A percentile compares a stretch with the other conserved stretches of the same genome.
Conservation (phyloP, 331 rosid species). For the Arachis monticola region DNA sequence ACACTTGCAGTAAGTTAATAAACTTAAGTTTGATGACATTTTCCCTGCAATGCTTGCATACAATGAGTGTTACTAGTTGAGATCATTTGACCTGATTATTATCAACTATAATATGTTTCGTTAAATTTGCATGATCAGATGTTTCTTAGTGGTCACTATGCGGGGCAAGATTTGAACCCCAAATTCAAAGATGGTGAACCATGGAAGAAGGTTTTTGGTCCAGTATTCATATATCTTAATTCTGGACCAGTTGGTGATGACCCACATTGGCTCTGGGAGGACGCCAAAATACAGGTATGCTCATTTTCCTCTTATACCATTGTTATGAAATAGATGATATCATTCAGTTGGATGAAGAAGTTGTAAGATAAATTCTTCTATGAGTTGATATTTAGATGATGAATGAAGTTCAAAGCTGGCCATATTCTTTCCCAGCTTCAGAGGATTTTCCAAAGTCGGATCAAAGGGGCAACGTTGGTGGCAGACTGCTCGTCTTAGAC, state of each 20-base stretch:
- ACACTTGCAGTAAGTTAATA: conserved; percentile 74
- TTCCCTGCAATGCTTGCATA: conserved; percentile 22
- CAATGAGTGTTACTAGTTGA: conserved; percentile 19
- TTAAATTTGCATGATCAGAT: conserved; percentile 46
- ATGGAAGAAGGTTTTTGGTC: conserved; percentile 96
- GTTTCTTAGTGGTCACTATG: conserved; percentile 86
- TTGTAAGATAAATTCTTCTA: conserved; percentile 36
- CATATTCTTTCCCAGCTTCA: conserved; percentile 77
- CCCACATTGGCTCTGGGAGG: conserved; percentile 74
- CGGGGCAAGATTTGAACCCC: conserved; percentile 78
- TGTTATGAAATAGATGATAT: conserved; percentile 32
- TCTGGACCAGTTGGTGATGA: conserved; percentile 51
- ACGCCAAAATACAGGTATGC: conserved; percentile 84
- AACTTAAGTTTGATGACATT: conserved; percentile 26
- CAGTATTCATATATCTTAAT: conserved; percentile 74
- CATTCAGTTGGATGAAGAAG: conserved; percentile 30
- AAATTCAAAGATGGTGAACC: conserved; percentile 66
- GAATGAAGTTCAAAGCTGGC: conserved; percentile 81
- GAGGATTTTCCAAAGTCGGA: conserved; percentile 64
- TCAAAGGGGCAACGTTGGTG: conserved; percentile 72
- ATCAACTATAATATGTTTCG: conserved; percentile 4
- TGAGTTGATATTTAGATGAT: conserved; percentile 59
- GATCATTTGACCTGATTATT: conserved; percentile 24
- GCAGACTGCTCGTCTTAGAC: conserved; percentile 71
- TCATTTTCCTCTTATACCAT: conserved; percentile 21